Percentiles rank a stretch among this genome's conserved stretches.
Evolutionary conservation across 1,284 basidiomycete genomes (phyloP).

Genomic region (Xerocomus cyaneibrunnescens): DNA sequence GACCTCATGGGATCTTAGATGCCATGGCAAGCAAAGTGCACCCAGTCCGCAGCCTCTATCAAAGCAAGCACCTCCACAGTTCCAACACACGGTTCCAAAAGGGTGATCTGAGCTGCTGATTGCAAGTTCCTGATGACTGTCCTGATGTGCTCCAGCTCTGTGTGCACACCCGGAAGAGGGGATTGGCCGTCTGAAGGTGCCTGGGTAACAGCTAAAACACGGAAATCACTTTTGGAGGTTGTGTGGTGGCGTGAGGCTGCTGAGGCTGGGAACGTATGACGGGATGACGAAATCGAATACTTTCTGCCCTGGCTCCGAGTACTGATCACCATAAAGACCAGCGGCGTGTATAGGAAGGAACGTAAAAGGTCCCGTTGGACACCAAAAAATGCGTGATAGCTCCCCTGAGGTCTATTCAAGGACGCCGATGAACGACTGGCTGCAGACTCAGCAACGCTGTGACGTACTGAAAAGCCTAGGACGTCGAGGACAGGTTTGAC

Average conservation of each 20-base stretch:
- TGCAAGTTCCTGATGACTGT: background rate
- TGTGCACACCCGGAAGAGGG: slow-evolving; percentile 3
- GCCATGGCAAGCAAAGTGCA: slow-evolving; percentile 13
- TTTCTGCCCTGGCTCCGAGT: background rate
- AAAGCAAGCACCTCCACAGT: slow-evolving; percentile 1
- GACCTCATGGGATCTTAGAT: background rate
- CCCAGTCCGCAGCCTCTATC: slow-evolving; percentile 8
- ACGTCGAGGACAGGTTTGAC: too few species aligned
- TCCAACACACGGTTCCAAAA: background rate
- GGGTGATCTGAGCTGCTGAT: background rate
- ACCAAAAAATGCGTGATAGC: background rate
- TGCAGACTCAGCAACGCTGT: background rate
- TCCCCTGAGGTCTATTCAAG: background rate
- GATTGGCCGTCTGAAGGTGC: background rate
- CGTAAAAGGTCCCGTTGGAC: background rate
- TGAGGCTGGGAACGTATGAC: background rate
- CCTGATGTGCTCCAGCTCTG: slow-evolving; percentile 1
- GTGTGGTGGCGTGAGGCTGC: background rate
- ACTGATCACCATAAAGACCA: background rate
- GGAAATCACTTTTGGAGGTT: background rate
- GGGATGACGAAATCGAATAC: background rate
- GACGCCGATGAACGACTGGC: background rate
- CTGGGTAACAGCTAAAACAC: slow-evolving; percentile 1
- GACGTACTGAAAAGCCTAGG: background rate
- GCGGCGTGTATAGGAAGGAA: background rate